Base-by-base conservation (phyloP, 768 basidiomycete species). In the Auricularia cornea region DNA sequence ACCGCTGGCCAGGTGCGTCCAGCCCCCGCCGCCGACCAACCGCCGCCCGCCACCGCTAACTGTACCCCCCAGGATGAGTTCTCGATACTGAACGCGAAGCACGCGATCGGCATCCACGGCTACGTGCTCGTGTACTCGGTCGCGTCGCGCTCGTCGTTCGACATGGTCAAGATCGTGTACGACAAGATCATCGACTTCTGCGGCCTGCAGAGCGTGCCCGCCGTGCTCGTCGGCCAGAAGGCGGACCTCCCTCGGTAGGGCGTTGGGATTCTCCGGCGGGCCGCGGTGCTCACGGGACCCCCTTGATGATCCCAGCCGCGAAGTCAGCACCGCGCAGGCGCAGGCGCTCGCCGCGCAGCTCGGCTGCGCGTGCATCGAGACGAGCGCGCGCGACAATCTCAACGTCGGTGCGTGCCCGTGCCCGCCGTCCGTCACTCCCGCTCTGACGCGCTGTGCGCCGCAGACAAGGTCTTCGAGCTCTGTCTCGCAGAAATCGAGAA, bases 41-140 rank as follows among this genome's bases (percentile, higher is more conserved):
- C 35, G 35, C 23, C 44, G 18, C 44, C 18, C 16, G 44, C 44
- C 44, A 18, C 44, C 44, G 16, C 44, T 48, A 10, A 48, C 44
- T 5, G 6, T 48, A 20, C 31, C 35, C 16, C 59, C 16, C 72
- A 94, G 94, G 96, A 98, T 71, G 96, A 99, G 75, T 98, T 91
- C 78, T 90, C 93, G 23, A 91, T 95, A 63, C 85, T 99, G 67
- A 93, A 92, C 68, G 83, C 90, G 31, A 92, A 94, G 73, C 92
- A 98, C 71, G 94, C 94, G 44, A 92, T 98, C 69, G 96, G 96
- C 60, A 93, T 96, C 70, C 95, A 99, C 71, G 96, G 96, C 71
- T 99, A 91, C 74, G 84, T 99, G 70, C 85, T 99, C 69, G 95
- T 98, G 54, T 99, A 98, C 78, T 92, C 92, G 3, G 93, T 98